phyloP scores from a whole-genome alignment of 176 grass and related monocot species.

The Avena sativa region DNA sequence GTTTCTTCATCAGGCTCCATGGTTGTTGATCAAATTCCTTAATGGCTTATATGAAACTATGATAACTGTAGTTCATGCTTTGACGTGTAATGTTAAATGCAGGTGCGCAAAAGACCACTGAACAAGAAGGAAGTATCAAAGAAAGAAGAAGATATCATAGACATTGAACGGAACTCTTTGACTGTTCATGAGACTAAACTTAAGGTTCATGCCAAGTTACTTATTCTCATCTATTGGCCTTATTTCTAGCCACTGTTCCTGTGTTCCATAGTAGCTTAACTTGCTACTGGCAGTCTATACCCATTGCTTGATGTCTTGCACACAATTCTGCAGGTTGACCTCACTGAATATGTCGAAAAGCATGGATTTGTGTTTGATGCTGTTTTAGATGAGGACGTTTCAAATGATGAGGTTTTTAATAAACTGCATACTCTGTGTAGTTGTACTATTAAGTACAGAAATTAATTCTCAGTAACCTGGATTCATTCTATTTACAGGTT shows the following conservation, averaged over 20 bases:
- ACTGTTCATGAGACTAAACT: constrained; percentile 99
- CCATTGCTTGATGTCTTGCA: constrained; percentile 26
- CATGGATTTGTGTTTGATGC: constrained; percentile 98
- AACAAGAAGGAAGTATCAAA: constrained; percentile 96
- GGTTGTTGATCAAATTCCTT: constrained; percentile 18
- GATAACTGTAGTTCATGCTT: constrained; percentile 25
- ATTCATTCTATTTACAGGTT: constrained; percentile 65
- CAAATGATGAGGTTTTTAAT: constrained; percentile 83
- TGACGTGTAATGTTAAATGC: constrained; percentile 30
- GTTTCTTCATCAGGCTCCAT: constrained; percentile 38
- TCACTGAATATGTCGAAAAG: constrained; percentile 97
- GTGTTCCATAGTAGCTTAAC: neutral
- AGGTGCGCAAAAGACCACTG: constrained; percentile 98
- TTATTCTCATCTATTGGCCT: constrained; percentile 36
- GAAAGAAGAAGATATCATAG: constrained; percentile 97
- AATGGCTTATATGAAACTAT: neutral
- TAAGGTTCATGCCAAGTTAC: constrained; percentile 61
- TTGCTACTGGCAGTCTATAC: constrained; percentile 28
- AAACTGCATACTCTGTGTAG: neutral
- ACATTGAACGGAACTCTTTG: constrained; percentile 74
- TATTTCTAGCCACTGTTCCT: constrained; percentile 12
- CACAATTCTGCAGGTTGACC: constrained; percentile 73
- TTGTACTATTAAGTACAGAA: constrained; percentile 29
- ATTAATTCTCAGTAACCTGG: constrained; percentile 12
- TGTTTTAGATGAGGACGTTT: constrained; percentile 98